Conservation (phyloP, 805 yeast genomes). For the Yamadazyma olivae region DNA sequence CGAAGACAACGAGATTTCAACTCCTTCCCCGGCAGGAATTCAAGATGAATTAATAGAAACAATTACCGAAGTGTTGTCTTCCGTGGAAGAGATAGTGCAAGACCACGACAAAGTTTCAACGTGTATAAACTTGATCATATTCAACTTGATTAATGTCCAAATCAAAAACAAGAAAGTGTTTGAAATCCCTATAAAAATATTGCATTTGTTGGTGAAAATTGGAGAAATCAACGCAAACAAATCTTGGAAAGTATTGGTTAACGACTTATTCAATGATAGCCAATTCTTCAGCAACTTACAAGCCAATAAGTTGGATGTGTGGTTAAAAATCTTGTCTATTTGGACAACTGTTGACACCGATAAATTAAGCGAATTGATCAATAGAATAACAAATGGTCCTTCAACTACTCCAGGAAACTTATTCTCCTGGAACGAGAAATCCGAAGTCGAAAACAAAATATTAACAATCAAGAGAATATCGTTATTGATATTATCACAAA, state of each 20-base stretch:
- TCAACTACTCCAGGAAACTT: constrained; percentile 36
- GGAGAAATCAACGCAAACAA: constrained; percentile 37
- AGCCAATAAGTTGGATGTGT: constrained; percentile 25
- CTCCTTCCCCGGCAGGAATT: constrained; percentile 13
- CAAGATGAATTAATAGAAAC: constrained; percentile 46
- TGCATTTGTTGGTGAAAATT: constrained; percentile 42
- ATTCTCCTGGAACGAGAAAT: constrained; percentile 68
- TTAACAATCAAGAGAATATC: constrained; percentile 59
- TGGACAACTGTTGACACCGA: constrained; percentile 72
- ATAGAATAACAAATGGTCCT: constrained; percentile 3
- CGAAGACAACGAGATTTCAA: constrained; percentile 9
- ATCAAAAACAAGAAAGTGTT: constrained; percentile 42
- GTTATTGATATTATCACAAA: constrained; percentile 60
- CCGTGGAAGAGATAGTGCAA: constrained; percentile 39
- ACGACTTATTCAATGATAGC: constrained; percentile 63
- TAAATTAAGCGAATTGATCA: constrained; percentile 31
- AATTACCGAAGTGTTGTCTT: constrained; percentile 26
- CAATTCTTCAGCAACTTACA: constrained; percentile 45
- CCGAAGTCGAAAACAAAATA: constrained; percentile 54
- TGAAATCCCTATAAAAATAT: constrained; percentile 36
- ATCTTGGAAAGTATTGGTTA: constrained; percentile 62
- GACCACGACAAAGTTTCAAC: constrained; percentile 62
- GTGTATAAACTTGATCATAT: constrained; percentile 49
- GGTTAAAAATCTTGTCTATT: constrained; percentile 54
- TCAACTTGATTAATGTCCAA: constrained; percentile 52